Evolutionary conservation across 2,329 filamentous ascomycete species (phyloP), one percentile per base, ranked within the genome.

Genomic region (Ophioceras dolichostomum): DNA sequence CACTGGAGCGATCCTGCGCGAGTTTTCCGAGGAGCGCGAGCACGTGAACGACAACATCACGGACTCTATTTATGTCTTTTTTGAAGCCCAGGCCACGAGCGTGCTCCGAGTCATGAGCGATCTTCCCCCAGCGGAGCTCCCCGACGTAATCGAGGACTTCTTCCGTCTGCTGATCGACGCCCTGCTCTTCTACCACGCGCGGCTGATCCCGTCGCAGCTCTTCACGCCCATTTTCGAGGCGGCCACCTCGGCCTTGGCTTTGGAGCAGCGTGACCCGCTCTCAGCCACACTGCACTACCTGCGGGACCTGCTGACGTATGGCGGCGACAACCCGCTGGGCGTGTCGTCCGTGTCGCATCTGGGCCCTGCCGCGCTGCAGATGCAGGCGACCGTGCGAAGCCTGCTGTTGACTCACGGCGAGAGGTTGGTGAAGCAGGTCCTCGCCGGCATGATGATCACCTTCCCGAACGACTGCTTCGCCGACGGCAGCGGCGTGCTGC

Each of bases 371-470:
- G 73, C 81, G 0, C 66, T 74, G 4, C 78, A 88, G 47, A 71
- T 94, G 18, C 80, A 77, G 47, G 67, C 68, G 24, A 72, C 79
- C 7, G 81, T 96, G 41, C 83, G 81, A 56, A 70, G 74, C 42
- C 70, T 95, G 37, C 63, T 94, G 18, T 45, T 69, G 2, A 62
- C 68, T 1, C 77, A 87, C 45, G 87, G 91, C 27, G 79, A 86
- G 50, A 64, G 76, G 39, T 67, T 98, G 20, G 79, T 91, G 7
- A 89, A 94, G 59, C 83, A 88, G 45, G 79, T 94, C 40, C 70
- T 98, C 64, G 91, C 88, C 1, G 91, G 91, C 42, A 94, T 98
- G 88, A 96, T 98, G 89, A 95, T 95, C 56, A 93, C 83, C 1
- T 98, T 98, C 62, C 93, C 91, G 0, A 76, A 84, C 31, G 91